Evolutionary conservation across 1,284 basidiomycete species (phyloP), one percentile per base, ranked within the genome.

Genomic region (Trichosporon asahii): DNA sequence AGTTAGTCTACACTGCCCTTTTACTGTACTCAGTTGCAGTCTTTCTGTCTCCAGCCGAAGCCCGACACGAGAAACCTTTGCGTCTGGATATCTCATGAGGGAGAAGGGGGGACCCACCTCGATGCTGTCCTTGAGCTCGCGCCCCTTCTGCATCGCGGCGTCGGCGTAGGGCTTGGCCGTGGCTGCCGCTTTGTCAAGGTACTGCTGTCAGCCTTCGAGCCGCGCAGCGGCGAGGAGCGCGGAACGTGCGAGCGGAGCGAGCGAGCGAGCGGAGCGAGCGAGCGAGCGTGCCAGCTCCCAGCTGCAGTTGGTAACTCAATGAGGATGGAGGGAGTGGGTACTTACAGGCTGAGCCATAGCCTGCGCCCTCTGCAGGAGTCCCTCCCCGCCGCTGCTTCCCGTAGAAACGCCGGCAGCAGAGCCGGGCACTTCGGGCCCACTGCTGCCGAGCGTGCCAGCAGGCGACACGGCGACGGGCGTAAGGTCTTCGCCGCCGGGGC

Each of bases 141-240:
- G 73, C 33, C 76, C 76, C 71, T 81, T 82, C 70, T 74, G 74
- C 14, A 74, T 68, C n/a, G 79, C 80, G 49, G 79, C 79, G 61
- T 82, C 81, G 18, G 79, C 69, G 68, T 79, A 80, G 23, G 79
- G 79, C 65, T 76, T 75, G 3, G 76, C 72, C 15, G 75, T 73
- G 6, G 74, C 76, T 29, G 75, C 72, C 15, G 73, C 74, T 68
- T 76, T 77, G 64, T 80, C 75, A 29, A 76, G 60, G 68, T 79
- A 79, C 64, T 74, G 74, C 49, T 69, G 44, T n/a, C 71, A 46
- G 29, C 53, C n/a, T 40, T 40, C 37, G 37, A 40, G 37, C 9
- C 37, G 37, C n/a, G n/a, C n/a, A n/a, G n/a, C n/a, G n/a, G n/a
- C n/a, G n/a, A n/a, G n/a, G n/a, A n/a, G n/a, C n/a, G n/a, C n/a